These are phyloP conservation scores for Moricandia moricandioides DNA, from an alignment of 345 rosid species.

Conservation along the genomic window DNA sequence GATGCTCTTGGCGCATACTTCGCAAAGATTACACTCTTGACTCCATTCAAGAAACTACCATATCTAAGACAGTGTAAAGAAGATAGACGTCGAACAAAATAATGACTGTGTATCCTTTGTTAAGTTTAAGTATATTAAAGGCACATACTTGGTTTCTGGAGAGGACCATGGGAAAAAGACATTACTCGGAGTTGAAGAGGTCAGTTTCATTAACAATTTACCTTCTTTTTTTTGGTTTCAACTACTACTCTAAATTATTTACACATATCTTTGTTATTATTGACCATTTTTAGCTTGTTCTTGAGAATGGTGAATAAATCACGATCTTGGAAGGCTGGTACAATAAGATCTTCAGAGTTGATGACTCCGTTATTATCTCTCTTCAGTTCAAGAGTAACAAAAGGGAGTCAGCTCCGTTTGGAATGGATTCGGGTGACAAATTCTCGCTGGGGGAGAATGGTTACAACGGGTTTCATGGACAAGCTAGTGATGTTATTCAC, in stretches of 20 bases:
- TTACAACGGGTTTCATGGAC: constrained; percentile 29
- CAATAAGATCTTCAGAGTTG: constrained; percentile 6
- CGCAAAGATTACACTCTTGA: neutral
- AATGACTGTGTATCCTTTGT: neutral
- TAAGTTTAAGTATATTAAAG: neutral
- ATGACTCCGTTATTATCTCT: neutral
- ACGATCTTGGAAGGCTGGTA: constrained; percentile 17
- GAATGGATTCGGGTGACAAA: constrained; percentile 14
- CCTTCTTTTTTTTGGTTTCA: too few relatives aligned
- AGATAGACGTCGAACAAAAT: constrained; percentile 20
- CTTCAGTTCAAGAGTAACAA: constrained; percentile 27
- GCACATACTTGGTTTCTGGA: neutral
- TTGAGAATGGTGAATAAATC: constrained; percentile 30
- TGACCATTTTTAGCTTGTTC: constrained; percentile 23
- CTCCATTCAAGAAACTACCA: constrained; percentile 9
- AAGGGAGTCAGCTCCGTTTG: constrained; percentile 13
- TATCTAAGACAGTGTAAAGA: constrained; percentile 16
- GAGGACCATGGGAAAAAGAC: neutral
- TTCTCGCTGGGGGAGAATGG: neutral
- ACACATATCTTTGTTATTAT: neutral
- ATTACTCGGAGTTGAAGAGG: neutral
- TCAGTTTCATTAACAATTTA: neutral
- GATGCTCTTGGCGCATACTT: neutral
- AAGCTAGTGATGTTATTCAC: constrained; percentile 4
- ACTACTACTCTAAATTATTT: too few relatives aligned